These are phyloP conservation scores for Ramularia collo-cygni DNA, from an alignment of 2,329 filamentous ascomycete genomes.

Conservation along the genomic window DNA sequence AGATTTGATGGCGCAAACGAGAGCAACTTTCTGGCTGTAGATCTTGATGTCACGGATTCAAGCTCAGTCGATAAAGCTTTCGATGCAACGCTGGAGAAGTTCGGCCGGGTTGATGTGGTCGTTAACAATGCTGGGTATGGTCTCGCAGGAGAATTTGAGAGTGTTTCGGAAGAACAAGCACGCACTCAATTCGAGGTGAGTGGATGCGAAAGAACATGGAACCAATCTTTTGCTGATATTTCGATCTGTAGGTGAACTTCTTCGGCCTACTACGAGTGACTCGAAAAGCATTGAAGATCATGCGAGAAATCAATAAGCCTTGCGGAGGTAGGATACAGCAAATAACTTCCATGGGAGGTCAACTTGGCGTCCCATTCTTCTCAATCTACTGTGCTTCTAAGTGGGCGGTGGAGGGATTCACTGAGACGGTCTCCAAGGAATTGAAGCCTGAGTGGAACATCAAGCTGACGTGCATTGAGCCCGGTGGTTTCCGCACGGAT, in stretches of 20 bases:
- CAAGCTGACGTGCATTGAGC: slow-evolving; percentile 40
- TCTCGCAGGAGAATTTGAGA: slow-evolving; percentile 48
- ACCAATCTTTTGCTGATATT: neutral
- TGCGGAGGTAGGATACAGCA: slow-evolving; percentile 49
- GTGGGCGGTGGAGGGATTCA: slow-evolving; percentile 45
- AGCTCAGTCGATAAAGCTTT: slow-evolving; percentile 42
- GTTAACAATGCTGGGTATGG: slow-evolving; percentile 54
- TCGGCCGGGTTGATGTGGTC: slow-evolving; percentile 52
- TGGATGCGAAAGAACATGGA: neutral
- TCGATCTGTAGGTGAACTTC: slow-evolving; percentile 44
- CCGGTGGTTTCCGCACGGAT: slow-evolving; percentile 42
- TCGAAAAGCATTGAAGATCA: slow-evolving; percentile 37
- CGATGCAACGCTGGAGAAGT: slow-evolving; percentile 40
- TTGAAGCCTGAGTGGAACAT: slow-evolving; percentile 44
- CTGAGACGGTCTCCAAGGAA: slow-evolving; percentile 36
- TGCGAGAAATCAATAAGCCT: slow-evolving; percentile 39
- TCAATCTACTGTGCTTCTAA: slow-evolving; percentile 38
- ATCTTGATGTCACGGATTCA: slow-evolving; percentile 47
- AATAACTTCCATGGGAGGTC: slow-evolving; percentile 48
- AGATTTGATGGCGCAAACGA: slow-evolving; percentile 34
- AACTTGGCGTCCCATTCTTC: slow-evolving; percentile 36
- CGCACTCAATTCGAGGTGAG: slow-evolving; percentile 45
- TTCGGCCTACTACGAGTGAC: slow-evolving; percentile 52
- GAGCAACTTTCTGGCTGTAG: slow-evolving; percentile 43
- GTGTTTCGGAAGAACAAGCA: slow-evolving; percentile 43